phyloP scores from a whole-genome alignment of 495 filamentous ascomycete genomes.

The Glonium stellatum region DNA sequence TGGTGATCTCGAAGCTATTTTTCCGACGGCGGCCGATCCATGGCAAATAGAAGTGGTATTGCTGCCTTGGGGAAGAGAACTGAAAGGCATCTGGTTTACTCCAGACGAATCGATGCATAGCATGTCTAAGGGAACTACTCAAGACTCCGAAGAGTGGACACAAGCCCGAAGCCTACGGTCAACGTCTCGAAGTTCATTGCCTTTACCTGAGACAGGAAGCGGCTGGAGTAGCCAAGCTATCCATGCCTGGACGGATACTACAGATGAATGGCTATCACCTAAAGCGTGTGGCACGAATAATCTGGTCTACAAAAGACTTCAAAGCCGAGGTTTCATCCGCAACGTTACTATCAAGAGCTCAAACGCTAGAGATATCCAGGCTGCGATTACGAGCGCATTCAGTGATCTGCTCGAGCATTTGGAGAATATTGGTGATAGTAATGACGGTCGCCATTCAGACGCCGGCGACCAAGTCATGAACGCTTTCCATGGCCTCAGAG shows the following conservation, averaged over 20 bases:
- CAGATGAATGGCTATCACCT: slow-evolving; percentile 49
- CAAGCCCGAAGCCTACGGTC: slow-evolving; percentile 39
- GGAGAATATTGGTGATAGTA: slow-evolving; percentile 1
- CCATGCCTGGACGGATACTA: slow-evolving; percentile 35
- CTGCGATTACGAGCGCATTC: slow-evolving; percentile 53
- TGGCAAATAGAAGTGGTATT: slow-evolving; percentile 65
- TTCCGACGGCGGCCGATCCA: slow-evolving; percentile 50
- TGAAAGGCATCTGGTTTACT: slow-evolving; percentile 56
- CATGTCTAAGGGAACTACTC: slow-evolving; percentile 31
- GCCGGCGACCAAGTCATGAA: slow-evolving; percentile 10
- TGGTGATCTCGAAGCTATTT: slow-evolving; percentile 46
- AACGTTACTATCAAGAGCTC: slow-evolving; percentile 47
- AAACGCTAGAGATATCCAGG: slow-evolving; percentile 56
- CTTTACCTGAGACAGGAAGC: slow-evolving; percentile 8
- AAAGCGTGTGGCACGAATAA: slow-evolving; percentile 51
- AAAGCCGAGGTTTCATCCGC: slow-evolving; percentile 60
- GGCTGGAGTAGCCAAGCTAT: slow-evolving; percentile 40
- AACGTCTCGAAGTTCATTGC: slow-evolving; percentile 4
- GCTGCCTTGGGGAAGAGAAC: slow-evolving; percentile 52
- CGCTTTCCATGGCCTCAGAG: slow-evolving; percentile 37
- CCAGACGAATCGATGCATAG: slow-evolving; percentile 42
- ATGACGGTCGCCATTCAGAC: slow-evolving; percentile 2
- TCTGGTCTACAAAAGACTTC: slow-evolving; percentile 53
- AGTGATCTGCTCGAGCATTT: slow-evolving; percentile 41
- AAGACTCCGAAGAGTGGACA: slow-evolving; percentile 50